Conservation (phyloP, 2,329 filamentous ascomycete genomes). For the Paraphoma sp. region DNA sequence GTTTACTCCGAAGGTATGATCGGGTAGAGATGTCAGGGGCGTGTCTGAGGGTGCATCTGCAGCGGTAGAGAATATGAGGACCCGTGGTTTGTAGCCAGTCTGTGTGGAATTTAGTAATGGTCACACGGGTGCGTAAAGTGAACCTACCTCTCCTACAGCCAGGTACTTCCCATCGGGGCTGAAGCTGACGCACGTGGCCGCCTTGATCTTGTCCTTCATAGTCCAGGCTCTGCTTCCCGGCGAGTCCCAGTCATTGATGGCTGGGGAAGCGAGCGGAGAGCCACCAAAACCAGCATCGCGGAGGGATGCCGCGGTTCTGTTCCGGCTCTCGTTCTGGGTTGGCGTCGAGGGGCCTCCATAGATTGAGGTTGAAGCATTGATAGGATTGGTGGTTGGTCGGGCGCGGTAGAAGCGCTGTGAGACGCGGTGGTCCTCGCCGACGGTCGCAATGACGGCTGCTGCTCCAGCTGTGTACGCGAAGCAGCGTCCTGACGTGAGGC, state of each 20-base stretch:
- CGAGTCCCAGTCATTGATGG: slow-evolving; percentile 60
- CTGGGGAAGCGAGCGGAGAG: slow-evolving; percentile 54
- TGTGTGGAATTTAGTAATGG: slow-evolving; percentile 30
- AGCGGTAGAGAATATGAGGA: slow-evolving; percentile 84
- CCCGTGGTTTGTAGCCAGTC: slow-evolving; percentile 90
- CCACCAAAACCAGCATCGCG: slow-evolving; percentile 56
- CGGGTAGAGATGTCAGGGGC: slow-evolving; percentile 83
- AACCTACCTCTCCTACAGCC: slow-evolving; percentile 80
- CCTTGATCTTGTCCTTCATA: slow-evolving; percentile 90
- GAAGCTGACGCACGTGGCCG: slow-evolving; percentile 87
- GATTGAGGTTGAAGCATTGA: slow-evolving; percentile 65
- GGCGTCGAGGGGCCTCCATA: slow-evolving; percentile 62
- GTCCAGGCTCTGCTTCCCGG: slow-evolving; percentile 76
- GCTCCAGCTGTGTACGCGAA: slow-evolving; percentile 95
- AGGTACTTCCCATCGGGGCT: slow-evolving; percentile 87
- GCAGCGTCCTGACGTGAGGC: slow-evolving; percentile 69
- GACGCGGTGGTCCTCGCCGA: slow-evolving; percentile 69
- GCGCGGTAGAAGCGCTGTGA: slow-evolving; percentile 91
- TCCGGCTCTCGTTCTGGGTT: slow-evolving; percentile 60
- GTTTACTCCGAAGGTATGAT: slow-evolving; percentile 89
- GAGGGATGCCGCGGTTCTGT: slow-evolving; percentile 63
- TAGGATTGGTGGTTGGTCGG: slow-evolving; percentile 71
- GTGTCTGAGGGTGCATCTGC: slow-evolving; percentile 79
- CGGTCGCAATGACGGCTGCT: slow-evolving; percentile 85
- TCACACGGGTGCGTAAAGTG: neutral